These are phyloP conservation scores for Pythium monospermum DNA, from an alignment of 352 stramenopile species.

Conservation along the genomic window DNA sequence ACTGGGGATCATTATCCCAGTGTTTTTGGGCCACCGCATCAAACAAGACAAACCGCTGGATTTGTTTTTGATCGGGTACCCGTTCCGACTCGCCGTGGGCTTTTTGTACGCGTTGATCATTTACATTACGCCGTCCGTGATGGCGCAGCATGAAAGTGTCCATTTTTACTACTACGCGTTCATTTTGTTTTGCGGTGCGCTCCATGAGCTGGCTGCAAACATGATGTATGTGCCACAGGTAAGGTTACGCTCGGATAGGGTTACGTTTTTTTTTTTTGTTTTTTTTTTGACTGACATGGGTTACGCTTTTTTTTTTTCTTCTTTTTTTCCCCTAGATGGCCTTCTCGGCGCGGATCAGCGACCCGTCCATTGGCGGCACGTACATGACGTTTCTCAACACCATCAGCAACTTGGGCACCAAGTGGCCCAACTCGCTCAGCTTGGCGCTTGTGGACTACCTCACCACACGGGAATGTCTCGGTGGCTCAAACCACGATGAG, in stretches of 20 bases:
- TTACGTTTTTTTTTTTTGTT: not conserved
- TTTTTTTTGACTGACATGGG: not conserved
- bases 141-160: constrained; percentile 64
- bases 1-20: constrained; percentile 83
- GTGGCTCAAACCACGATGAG: constrained; percentile 60
- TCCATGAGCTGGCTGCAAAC: constrained; percentile 84
- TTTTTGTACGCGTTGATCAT: constrained; percentile 81
- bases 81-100: constrained; percentile 76
- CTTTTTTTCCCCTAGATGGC: constrained; percentile 87
- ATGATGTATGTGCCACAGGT: constrained; percentile 90
- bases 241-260: no score
- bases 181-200: constrained; percentile 56
- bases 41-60: constrained; percentile 64
- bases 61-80: constrained; percentile 80
- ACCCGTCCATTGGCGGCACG: constrained; percentile 96
- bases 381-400: constrained; percentile 99
- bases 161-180: constrained; percentile 79
- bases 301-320: no score
- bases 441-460: constrained; percentile 78
- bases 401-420: constrained; percentile 96
- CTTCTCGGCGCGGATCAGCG: constrained; percentile 97
- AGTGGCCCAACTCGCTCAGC: constrained; percentile 88
- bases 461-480: constrained; percentile 74
- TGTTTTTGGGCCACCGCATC: constrained; percentile 75
- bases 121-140: constrained; percentile 72